Evolutionary conservation across 306 rosid species (phyloP).

Genomic region (Fagus crenata): DNA sequence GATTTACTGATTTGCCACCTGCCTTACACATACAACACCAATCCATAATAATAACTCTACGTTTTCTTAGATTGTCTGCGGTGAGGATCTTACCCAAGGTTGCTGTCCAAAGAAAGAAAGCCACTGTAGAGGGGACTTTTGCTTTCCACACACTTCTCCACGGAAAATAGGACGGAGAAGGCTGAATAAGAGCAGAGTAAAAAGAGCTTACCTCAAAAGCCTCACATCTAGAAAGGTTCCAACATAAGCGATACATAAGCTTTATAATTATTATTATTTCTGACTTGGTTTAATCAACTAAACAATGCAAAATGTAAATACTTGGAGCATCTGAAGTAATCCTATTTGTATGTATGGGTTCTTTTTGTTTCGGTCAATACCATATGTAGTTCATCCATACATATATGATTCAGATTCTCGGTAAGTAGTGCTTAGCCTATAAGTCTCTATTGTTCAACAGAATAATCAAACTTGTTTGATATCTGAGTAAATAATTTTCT

Average conservation of each 20-base stretch:
- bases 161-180: too few species aligned
- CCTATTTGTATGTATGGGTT: not conserved
- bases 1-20: too few species aligned
- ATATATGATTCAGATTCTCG: not conserved
- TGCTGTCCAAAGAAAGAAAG: too few species aligned
- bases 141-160: too few species aligned
- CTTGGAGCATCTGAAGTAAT: not conserved
- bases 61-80: too few species aligned
- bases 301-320: not conserved
- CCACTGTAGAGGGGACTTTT: too few species aligned
- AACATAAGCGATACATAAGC: not conserved
- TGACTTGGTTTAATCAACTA: not conserved
- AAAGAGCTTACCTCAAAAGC: too few species aligned
- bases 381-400: not conserved
- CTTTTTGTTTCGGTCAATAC: not conserved
- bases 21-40: too few species aligned
- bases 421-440: not conserved
- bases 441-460: not conserved
- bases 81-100: too few species aligned
- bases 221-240: too few species aligned
- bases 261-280: not conserved
- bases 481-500: conserved; percentile 29
- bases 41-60: too few species aligned
- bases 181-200: too few species aligned
- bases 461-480: conserved; percentile 11